Evolutionary conservation across 345 rosid genomes (phyloP).

Genomic region (Psidium guajava): DNA sequence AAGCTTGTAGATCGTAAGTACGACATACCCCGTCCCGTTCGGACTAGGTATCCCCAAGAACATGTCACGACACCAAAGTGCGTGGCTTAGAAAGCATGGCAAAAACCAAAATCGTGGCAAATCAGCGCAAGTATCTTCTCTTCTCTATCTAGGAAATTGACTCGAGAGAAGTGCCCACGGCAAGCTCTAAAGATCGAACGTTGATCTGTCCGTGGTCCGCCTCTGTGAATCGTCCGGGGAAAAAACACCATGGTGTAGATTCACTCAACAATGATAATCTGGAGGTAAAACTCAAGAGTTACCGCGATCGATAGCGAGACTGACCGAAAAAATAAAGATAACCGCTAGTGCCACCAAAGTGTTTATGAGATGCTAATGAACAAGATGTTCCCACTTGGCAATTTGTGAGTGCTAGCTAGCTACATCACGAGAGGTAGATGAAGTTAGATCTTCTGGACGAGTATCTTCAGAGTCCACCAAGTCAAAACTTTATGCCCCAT

Average conservation of each 20-base stretch:
- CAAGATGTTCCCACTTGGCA: not conserved
- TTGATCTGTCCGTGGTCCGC: not conserved
- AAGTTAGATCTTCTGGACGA: not conserved
- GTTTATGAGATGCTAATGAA: not conserved
- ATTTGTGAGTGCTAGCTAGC: not conserved
- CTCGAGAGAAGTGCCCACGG: not conserved
- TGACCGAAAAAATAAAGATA: not conserved
- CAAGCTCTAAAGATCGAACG: not conserved
- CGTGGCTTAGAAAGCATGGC: not conserved
- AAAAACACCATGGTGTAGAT: not conserved
- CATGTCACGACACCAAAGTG: not conserved
- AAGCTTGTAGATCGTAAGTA: not conserved
- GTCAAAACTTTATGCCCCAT: not conserved
- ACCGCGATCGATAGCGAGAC: rapidly evolving
- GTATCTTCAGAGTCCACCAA: not conserved
- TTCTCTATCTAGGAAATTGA: not conserved
- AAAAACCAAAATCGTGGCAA: not conserved
- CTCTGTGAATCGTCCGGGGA: not conserved
- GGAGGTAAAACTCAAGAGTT: not conserved
- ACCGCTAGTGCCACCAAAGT: not conserved
- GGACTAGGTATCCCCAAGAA: not conserved
- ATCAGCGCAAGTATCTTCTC: not conserved
- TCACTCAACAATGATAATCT: not conserved
- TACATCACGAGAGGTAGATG: not conserved
- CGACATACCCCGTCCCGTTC: not conserved